Conservation (phyloP, 352 stramenopile species). For the Globisporangium cystogenes region DNA sequence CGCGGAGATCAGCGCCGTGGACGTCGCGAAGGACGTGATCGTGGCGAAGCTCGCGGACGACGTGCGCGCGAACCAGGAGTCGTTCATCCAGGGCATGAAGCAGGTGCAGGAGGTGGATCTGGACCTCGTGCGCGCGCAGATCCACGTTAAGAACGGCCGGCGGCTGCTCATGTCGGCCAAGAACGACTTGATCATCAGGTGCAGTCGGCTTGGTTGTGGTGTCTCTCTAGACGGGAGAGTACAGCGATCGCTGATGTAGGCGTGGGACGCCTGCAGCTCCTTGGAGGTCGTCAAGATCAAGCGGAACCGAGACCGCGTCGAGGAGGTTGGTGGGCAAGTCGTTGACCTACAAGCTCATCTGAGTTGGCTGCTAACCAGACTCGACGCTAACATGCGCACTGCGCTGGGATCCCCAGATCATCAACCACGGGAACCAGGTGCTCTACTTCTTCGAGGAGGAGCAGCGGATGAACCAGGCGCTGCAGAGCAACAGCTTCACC, state of each 20-base stretch:
- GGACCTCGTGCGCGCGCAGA: constrained; percentile 76
- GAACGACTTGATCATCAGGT: constrained; percentile 71
- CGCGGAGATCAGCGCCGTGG: constrained; percentile 77
- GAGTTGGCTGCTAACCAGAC: too few relatives aligned
- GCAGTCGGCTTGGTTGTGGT: not conserved
- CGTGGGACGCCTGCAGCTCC: constrained; percentile 50
- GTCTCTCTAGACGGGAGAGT: not conserved
- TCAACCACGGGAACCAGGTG: constrained; percentile 37
- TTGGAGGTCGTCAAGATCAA: constrained; percentile 83
- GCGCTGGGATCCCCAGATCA: constrained; percentile 35
- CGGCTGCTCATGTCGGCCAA: constrained; percentile 65
- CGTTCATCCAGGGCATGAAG: constrained; percentile 84
- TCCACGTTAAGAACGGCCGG: constrained; percentile 85
- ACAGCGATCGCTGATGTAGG: not conserved
- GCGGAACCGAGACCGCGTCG: constrained; percentile 70
- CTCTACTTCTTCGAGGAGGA: constrained; percentile 68
- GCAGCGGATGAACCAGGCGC: constrained; percentile 63
- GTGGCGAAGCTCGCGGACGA: constrained; percentile 73
- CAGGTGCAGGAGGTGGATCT: constrained; percentile 85
- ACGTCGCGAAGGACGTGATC: constrained; percentile 77
- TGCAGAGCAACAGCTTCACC: constrained; percentile 61
- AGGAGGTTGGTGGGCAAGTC: constrained; percentile 27
- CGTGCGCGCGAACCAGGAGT: constrained; percentile 69
- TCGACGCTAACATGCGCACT: not conserved
- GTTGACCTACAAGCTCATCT: not conserved